These are phyloP conservation scores for Phialophora macrospora DNA, from an alignment of 2,329 filamentous ascomycete genomes.

Conservation along the genomic window DNA sequence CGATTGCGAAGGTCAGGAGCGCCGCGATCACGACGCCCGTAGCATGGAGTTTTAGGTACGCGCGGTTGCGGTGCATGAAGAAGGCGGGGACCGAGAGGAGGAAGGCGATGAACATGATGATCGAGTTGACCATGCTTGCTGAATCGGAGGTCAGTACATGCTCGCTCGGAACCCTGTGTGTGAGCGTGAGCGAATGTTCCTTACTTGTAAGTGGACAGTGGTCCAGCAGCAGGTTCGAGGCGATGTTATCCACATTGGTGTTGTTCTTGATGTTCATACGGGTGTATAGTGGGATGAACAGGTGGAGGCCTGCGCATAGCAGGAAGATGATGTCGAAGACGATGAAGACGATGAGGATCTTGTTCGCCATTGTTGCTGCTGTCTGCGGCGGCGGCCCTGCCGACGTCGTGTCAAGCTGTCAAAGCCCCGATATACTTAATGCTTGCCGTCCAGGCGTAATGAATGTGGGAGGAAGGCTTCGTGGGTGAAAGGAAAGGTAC, in stretches of 20 bases:
- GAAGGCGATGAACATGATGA: conserved; percentile 73
- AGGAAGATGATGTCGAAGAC: conserved; percentile 59
- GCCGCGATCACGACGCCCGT: conserved; percentile 67
- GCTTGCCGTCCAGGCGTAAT: not conserved
- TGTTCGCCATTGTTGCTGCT: conserved; percentile 48
- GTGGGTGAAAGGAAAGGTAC: conserved; percentile 10
- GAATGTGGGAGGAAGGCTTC: conserved; percentile 11
- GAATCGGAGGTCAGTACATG: conserved; percentile 4
- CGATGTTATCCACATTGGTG: conserved; percentile 56
- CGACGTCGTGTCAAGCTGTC: not conserved
- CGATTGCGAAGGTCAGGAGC: conserved; percentile 68
- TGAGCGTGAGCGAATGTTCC: conserved; percentile 15
- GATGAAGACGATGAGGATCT: conserved; percentile 59
- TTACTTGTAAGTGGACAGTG: conserved; percentile 61
- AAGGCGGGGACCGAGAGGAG: conserved; percentile 72
- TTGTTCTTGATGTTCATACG: conserved; percentile 49
- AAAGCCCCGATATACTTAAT: not conserved
- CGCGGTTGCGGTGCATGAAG: conserved; percentile 66
- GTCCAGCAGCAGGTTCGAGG: conserved; percentile 57
- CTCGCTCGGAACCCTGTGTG: not conserved
- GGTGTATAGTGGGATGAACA: conserved; percentile 59
- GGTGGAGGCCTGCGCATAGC: conserved; percentile 56
- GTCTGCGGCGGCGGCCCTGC: not conserved
- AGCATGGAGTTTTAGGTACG: conserved; percentile 72
- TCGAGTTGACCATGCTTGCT: conserved; percentile 74